Percentiles rank a stretch among this genome's conserved stretches.
Conservation (phyloP, 208 protist genomes). For the Leishmania mexicana region DNA sequence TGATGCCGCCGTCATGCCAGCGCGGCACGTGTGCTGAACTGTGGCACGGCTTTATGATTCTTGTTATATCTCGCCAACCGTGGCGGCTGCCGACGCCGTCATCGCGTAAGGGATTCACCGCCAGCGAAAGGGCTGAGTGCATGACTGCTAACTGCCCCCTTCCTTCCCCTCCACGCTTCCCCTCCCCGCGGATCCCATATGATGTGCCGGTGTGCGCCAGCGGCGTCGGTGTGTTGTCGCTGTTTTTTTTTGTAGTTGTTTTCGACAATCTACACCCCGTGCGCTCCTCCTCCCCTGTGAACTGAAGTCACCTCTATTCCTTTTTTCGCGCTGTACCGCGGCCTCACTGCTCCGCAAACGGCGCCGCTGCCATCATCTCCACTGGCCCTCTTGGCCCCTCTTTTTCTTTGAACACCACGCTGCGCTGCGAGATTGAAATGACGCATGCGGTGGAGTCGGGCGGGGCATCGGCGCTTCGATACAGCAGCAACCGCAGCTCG, state of each 20-base stretch:
- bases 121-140: background rate
- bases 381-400: background rate
- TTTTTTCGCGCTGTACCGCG: background rate
- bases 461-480: background rate
- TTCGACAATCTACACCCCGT: background rate
- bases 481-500: background rate
- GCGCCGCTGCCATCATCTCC: background rate
- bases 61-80: background rate
- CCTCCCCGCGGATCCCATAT: background rate
- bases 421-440: background rate
- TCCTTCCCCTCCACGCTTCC: background rate
- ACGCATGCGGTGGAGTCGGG: background rate
- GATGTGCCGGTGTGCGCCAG: background rate
- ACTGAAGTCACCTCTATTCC: background rate
- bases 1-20: background rate
- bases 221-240: background rate
- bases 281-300: background rate
- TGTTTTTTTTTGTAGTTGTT: background rate
- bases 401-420: background rate
- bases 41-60: background rate
- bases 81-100: background rate
- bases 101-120: background rate
- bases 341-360: background rate
- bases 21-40: background rate
- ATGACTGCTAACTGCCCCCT: background rate